These are phyloP conservation scores for Pulveroboletus sp. DNA, from an alignment of 768 basidiomycete genomes.

Conservation along the genomic window DNA sequence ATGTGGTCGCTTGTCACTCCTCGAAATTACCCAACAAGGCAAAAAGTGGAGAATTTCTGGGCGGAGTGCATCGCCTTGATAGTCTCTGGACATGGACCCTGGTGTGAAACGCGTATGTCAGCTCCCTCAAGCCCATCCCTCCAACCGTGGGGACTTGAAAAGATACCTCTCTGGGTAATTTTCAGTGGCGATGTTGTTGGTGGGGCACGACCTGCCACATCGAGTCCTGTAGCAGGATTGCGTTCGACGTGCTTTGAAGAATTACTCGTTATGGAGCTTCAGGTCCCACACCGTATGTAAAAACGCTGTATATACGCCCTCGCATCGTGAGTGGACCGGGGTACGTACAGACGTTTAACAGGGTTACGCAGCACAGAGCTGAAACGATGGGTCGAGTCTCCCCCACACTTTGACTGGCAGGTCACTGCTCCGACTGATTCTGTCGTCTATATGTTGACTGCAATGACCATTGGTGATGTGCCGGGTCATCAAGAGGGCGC, in stretches of 20 bases:
- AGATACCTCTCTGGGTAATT: slow-evolving; percentile 24
- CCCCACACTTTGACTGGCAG: no score
- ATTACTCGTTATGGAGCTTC: slow-evolving; percentile 20
- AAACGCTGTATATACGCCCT: no score
- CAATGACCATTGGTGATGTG: no score
- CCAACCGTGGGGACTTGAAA: slow-evolving; percentile 3
- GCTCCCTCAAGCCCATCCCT: slow-evolving; percentile 16
- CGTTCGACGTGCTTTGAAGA: slow-evolving; percentile 6
- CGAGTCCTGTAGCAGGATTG: slow-evolving; percentile 20
- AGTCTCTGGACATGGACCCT: slow-evolving; percentile 20
- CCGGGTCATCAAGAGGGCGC: no score
- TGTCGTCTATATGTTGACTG: no score
- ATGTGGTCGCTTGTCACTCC: slow-evolving; percentile 14
- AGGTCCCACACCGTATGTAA: background rate
- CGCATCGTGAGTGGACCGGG: no score
- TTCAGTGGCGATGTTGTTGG: slow-evolving; percentile 16
- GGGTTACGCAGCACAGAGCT: no score
- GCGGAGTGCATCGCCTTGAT: slow-evolving; percentile 16
- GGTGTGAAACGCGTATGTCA: slow-evolving; percentile 30
- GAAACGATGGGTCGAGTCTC: no score
- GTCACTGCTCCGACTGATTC: no score
- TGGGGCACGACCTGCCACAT: slow-evolving; percentile 10
- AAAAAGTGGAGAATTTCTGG: slow-evolving; percentile 21
- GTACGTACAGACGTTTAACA: no score
- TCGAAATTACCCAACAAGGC: slow-evolving; percentile 26